A percentile compares a stretch with the other conserved stretches of the same genome.
Evolutionary conservation across 495 filamentous ascomycete species (phyloP).

Genomic region (Melanomma pulvis-pyrius): DNA sequence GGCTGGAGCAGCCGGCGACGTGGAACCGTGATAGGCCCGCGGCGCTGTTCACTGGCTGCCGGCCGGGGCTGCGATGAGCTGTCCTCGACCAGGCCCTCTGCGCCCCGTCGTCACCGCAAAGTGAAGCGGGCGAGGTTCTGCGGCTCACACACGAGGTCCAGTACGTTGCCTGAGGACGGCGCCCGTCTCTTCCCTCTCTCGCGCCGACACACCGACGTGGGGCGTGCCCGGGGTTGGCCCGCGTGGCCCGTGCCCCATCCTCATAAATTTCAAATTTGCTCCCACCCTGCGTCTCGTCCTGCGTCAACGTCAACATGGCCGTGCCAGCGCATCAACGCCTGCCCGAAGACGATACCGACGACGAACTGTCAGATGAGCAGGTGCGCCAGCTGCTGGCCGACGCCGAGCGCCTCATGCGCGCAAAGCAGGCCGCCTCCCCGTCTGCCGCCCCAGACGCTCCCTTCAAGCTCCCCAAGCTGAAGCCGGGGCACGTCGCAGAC

Average conservation of each 20-base stretch:
- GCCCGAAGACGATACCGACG: slow-evolving; percentile 45
- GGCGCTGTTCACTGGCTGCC: neutral
- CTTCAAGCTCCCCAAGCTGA: slow-evolving; percentile 51
- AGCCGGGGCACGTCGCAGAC: slow-evolving; percentile 43
- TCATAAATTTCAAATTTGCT: slow-evolving; percentile 14
- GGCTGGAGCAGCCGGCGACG: slow-evolving; percentile 9
- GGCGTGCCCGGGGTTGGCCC: neutral
- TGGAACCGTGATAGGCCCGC: slow-evolving; percentile 20
- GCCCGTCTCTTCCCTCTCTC: too few species aligned
- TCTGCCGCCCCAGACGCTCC: slow-evolving; percentile 1
- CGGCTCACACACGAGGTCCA: too few species aligned
- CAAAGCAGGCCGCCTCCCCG: slow-evolving; percentile 22
- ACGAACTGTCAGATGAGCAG: slow-evolving; percentile 62
- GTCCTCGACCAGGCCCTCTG: slow-evolving; percentile 26
- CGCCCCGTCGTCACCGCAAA: slow-evolving; percentile 13
- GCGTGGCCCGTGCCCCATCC: slow-evolving; percentile 4
- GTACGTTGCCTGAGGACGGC: too few species aligned
- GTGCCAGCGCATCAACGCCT: slow-evolving; percentile 36
- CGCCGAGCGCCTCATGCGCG: slow-evolving; percentile 62
- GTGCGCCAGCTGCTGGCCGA: slow-evolving; percentile 64
- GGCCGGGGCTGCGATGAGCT: slow-evolving; percentile 33
- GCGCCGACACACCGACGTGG: too few species aligned
- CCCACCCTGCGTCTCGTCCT: slow-evolving; percentile 8
- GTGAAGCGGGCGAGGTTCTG: slow-evolving; percentile 5
- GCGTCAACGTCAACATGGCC: slow-evolving; percentile 29